Percentiles rank a stretch among this genome's conserved stretches.
phyloP scores from a whole-genome alignment of 2,329 filamentous ascomycete species.

The Sordariomycetes sp. region DNA sequence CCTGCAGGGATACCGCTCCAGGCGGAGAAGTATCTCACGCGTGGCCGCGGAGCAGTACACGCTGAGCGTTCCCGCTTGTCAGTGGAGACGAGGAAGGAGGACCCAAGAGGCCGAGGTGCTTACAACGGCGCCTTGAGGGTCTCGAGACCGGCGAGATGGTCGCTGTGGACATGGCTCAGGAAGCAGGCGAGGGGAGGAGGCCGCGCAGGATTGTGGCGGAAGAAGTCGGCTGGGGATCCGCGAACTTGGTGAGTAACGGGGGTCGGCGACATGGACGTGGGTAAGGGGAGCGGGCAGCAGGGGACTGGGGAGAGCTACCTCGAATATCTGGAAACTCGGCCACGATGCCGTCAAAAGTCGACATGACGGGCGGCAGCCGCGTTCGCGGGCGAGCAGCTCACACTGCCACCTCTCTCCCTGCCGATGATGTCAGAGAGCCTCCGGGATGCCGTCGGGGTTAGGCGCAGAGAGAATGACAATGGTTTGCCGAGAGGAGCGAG shows the following conservation, averaged over 20 bases:
- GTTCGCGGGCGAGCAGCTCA: not conserved
- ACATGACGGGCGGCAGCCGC: conserved; percentile 41
- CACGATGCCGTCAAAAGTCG: conserved; percentile 64
- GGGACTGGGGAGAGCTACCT: conserved; percentile 25
- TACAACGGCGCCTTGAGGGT: conserved; percentile 65
- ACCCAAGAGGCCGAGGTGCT: conserved; percentile 7
- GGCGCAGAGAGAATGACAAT: too few species aligned
- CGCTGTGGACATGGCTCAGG: conserved; percentile 84
- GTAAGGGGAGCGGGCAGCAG: not conserved
- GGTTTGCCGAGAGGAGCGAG: too few species aligned
- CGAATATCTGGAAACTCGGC: conserved; percentile 71
- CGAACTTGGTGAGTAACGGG: not conserved
- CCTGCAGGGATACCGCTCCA: conserved; percentile 70
- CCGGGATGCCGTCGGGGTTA: not conserved
- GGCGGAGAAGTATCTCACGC: conserved; percentile 64
- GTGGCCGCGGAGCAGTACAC: conserved; percentile 87
- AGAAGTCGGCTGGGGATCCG: conserved; percentile 57
- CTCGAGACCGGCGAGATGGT: conserved; percentile 77
- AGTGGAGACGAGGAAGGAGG: not conserved
- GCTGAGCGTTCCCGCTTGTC: conserved; percentile 18
- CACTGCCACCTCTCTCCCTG: not conserved
- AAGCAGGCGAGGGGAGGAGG: conserved; percentile 71
- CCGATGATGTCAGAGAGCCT: not conserved
- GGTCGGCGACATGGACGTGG: not conserved
- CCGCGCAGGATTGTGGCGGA: conserved; percentile 42